Evolutionary conservation across 2,329 filamentous ascomycete species (phyloP).

Genomic region (Paecilomyces formosus): DNA sequence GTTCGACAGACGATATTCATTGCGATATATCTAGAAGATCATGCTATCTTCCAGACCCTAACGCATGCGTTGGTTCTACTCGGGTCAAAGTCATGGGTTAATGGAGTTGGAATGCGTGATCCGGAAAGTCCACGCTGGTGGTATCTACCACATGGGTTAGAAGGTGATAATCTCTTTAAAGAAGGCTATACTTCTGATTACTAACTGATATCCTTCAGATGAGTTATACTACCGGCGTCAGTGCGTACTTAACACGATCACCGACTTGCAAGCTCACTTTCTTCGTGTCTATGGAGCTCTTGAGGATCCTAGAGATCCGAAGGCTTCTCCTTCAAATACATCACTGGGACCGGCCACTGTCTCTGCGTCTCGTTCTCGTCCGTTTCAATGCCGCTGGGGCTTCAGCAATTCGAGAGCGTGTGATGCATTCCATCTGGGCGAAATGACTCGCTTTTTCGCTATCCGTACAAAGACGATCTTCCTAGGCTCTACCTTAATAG

Average conservation of each 20-base stretch:
- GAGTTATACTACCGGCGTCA: constrained; percentile 36
- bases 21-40: constrained; percentile 23
- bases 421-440: constrained; percentile 38
- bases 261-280: constrained; percentile 35
- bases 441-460: constrained; percentile 37
- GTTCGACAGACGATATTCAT: constrained; percentile 33
- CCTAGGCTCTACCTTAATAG: constrained; percentile 32
- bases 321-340: constrained; percentile 6
- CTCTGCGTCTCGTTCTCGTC: constrained; percentile 14
- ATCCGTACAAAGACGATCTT: constrained; percentile 34
- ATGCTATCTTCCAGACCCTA: constrained; percentile 17
- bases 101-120: constrained; percentile 16
- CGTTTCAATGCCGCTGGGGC: constrained; percentile 34
- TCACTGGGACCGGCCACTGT: constrained; percentile 8
- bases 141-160: constrained; percentile 28
- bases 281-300: constrained; percentile 33
- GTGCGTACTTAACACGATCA: constrained; percentile 34
- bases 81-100: constrained; percentile 30
- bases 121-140: constrained; percentile 25
- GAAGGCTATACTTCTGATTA: neutral
- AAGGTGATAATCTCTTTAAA: constrained; percentile 23
- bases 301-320: constrained; percentile 16
- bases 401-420: constrained; percentile 36
- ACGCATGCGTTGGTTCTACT: constrained; percentile 28
- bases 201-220: constrained; percentile 19